Base-by-base conservation (phyloP, 495 filamentous ascomycete genomes). In the Talaromyces wortmannii region DNA sequence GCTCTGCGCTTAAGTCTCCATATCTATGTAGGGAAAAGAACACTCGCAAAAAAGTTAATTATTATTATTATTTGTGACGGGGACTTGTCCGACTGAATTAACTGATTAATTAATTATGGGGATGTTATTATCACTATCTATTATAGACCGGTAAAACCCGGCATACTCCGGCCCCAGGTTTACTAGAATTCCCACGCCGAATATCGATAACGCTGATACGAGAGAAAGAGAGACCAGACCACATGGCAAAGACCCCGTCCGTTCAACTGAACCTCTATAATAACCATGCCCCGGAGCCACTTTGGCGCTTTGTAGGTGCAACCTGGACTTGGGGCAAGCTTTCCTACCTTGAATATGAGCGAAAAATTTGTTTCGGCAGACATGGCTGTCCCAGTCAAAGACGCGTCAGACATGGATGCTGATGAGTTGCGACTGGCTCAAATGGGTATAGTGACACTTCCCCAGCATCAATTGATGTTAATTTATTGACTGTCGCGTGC, bases 401-500 rank as follows among this genome's bases (percentile, higher is more conserved):
- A n/a, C 3, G 10, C 18, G 10, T 29, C 52, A 4, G 52, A 45
- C 3, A 53, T 53, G 52, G 40, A 72, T 66, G 61, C 63, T 29
- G 70, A 74, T 50, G 70, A 74, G 55, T 48, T 72, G 56, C 67
- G 70, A 49, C 45, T 74, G 67, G 70, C 70, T 23, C 70, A 74
- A 48, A 74, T 74, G 70, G 70, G 70, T 74, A 53, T 11, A 64
- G 60, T 50, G 15, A 15, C 13, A n/a, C 13, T 32, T 31, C n/a
- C 48, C 23, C 23, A 23, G 23, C 23, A 23, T 23, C 23, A 23
- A 23, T 23, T 23, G 23, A 23, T 23, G 23, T 23, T 23, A n/a
- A 7, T 50, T 53, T 17, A 44, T n/a, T 53, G 10, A 16, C 15
- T 30, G 13, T 46, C 47, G 7, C 17, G 31, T 45, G 50, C 42